These are phyloP conservation scores for Phytophthora sp. DNA, from an alignment of 352 stramenopile genomes.

Conservation along the genomic window DNA sequence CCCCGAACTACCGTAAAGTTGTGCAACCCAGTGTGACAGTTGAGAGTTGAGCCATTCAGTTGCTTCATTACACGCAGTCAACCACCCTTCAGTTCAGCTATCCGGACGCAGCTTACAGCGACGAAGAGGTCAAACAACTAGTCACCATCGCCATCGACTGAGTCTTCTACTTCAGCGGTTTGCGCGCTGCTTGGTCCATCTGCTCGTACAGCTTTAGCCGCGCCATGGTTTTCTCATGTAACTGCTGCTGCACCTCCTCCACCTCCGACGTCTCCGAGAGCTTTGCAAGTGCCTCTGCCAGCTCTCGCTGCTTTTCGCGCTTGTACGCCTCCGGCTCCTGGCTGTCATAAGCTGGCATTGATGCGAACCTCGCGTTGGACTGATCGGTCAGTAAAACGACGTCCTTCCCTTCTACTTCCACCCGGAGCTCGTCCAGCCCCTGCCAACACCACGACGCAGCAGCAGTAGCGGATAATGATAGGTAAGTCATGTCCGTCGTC, in stretches of 20 bases:
- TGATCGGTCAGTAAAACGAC: constrained; percentile 46
- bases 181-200: constrained; percentile 19
- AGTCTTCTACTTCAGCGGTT: constrained; percentile 32
- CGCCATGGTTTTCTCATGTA: constrained; percentile 65
- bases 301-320: constrained; percentile 46
- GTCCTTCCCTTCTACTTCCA: constrained; percentile 50
- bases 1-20: no score
- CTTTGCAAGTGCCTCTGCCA: constrained; percentile 47
- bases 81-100: not conserved
- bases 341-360: constrained; percentile 24
- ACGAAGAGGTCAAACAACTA: not conserved
- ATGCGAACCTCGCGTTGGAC: constrained; percentile 5
- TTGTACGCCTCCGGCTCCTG: constrained; percentile 47
- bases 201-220: constrained; percentile 49
- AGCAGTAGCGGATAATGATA: not conserved
- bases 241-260: constrained; percentile 50
- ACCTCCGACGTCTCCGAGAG: constrained; percentile 49
- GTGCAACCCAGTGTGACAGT: not conserved
- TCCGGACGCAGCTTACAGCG: not conserved
- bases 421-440: constrained; percentile 45
- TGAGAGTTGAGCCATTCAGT: not conserved
- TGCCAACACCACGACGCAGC: constrained; percentile 16
- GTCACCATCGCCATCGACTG: no score
- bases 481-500: not conserved
- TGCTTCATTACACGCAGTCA: constrained; percentile 7